phyloP scores from a whole-genome alignment of 2,329 filamentous ascomycete genomes.

The Orbilia ellipsospora region DNA sequence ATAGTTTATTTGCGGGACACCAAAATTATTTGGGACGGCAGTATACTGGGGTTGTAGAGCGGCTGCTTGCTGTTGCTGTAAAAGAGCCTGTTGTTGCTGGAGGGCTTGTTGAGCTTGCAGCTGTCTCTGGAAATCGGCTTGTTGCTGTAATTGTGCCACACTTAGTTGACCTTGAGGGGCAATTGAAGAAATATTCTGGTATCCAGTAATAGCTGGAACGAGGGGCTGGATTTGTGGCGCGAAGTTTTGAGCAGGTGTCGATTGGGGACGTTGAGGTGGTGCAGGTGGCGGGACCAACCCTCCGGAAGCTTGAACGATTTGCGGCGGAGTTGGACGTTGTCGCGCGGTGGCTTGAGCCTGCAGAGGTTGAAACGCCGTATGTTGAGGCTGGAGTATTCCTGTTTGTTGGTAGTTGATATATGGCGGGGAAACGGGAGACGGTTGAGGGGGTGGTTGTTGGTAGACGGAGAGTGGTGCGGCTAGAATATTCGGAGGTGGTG shows the following conservation, averaged over 20 bases:
- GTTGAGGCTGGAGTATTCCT: slow-evolving; percentile 64
- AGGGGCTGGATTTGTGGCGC: slow-evolving; percentile 63
- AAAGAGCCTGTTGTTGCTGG: slow-evolving; percentile 64
- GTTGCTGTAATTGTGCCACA: slow-evolving; percentile 61
- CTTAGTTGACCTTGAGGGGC: slow-evolving; percentile 42
- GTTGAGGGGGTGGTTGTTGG: slow-evolving; percentile 59
- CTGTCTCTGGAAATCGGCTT: slow-evolving; percentile 61
- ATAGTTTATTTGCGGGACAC: slow-evolving; percentile 60
- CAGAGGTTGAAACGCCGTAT: slow-evolving; percentile 63
- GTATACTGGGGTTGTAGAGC: slow-evolving; percentile 65
- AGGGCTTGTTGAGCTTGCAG: slow-evolving; percentile 66
- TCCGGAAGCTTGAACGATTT: slow-evolving; percentile 69
- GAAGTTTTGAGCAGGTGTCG: slow-evolving; percentile 75
- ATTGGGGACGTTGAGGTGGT: slow-evolving; percentile 80
- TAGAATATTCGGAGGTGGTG: slow-evolving; percentile 60
- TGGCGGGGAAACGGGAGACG: slow-evolving; percentile 61
- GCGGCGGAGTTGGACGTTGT: slow-evolving; percentile 78
- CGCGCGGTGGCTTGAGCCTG: slow-evolving; percentile 67
- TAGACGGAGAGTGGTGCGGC: slow-evolving; percentile 57
- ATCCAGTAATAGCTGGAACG: slow-evolving; percentile 59
- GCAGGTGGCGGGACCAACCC: slow-evolving; percentile 77
- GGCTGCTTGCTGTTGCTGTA: slow-evolving; percentile 64
- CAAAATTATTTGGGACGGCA: slow-evolving; percentile 58
- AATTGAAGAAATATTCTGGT: slow-evolving; percentile 33
- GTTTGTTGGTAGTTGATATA: slow-evolving; percentile 65